Conservation (phyloP, 805 yeast genomes). For the Kregervanrija delftensis region DNA sequence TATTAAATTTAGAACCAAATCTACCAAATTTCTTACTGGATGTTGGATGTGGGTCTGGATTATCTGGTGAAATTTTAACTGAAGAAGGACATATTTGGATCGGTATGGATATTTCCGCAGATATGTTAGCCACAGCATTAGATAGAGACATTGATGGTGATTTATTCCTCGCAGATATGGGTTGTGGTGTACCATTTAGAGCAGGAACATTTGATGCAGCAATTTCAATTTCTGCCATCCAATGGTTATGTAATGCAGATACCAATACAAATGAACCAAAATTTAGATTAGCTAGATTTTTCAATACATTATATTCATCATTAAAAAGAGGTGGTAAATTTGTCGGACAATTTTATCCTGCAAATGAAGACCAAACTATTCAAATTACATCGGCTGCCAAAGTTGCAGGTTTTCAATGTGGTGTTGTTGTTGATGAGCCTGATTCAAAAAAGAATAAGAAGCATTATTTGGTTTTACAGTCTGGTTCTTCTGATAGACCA, state of each 20-base stretch:
- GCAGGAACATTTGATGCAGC: conserved; percentile 98
- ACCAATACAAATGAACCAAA: conserved; percentile 76
- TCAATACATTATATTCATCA: conserved; percentile 80
- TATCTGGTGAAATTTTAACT: conserved; percentile 86
- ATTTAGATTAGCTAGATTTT: conserved; percentile 70
- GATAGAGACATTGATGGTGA: conserved; percentile 94
- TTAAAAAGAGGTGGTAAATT: conserved; percentile 93
- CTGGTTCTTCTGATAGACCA: conserved; percentile 70
- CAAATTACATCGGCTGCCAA: conserved; percentile 79
- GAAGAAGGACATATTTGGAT: conserved; percentile 94
- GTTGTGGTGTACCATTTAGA: conserved; percentile 88
- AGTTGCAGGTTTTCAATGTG: conserved; percentile 94
- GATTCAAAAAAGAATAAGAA: conserved; percentile 88
- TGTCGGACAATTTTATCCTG: conserved; percentile 95
- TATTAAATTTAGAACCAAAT: conserved; percentile 64
- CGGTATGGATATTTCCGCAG: conserved; percentile 94
- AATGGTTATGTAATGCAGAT: conserved; percentile 98
- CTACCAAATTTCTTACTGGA: conserved; percentile 69
- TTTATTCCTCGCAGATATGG: conserved; percentile 85
- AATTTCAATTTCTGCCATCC: conserved; percentile 88
- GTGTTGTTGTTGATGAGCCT: conserved; percentile 88
- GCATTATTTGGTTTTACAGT: conserved; percentile 82
- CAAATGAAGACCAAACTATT: conserved; percentile 78
- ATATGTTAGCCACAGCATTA: conserved; percentile 91
- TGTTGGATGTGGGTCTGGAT: conserved; percentile 96